Evolutionary conservation across 176 grass and related monocot genomes (phyloP).

Genomic region (Hsuehochloa calcarea): DNA sequence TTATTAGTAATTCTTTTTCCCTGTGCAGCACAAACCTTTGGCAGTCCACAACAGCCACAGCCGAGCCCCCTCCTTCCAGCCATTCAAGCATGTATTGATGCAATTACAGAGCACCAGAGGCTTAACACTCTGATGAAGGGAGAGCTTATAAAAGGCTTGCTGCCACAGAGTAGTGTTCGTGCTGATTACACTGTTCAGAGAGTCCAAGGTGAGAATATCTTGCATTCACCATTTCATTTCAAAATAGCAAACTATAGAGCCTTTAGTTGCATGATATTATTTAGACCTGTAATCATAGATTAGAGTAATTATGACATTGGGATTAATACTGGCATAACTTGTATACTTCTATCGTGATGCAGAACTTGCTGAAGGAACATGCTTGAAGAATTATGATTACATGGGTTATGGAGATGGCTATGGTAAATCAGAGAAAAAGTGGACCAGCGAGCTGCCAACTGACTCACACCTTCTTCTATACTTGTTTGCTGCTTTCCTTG

Average conservation of each 20-base stretch:
- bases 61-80: constrained; percentile 55
- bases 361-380: constrained; percentile 97
- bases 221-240: background rate
- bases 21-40: constrained; percentile 58
- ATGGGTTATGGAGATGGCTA: constrained; percentile 63
- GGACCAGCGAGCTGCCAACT: constrained; percentile 77
- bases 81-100: constrained; percentile 87
- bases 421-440: constrained; percentile 76
- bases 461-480: constrained; percentile 89
- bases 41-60: constrained; percentile 62
- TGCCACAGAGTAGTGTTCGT: constrained; percentile 75
- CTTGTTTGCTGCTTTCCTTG: constrained; percentile 91
- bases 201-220: constrained; percentile 65
- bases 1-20: constrained; percentile 7
- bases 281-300: background rate
- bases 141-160: constrained; percentile 87
- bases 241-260: background rate
- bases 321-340: background rate
- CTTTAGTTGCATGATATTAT: background rate
- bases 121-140: constrained; percentile 96
- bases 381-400: constrained; percentile 88
- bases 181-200: constrained; percentile 86
- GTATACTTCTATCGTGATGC: constrained; percentile 18
- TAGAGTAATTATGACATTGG: background rate
- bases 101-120: constrained; percentile 95